Conservation (phyloP, 73 alveolate genomes). For the Effrenium voratum region DNA sequence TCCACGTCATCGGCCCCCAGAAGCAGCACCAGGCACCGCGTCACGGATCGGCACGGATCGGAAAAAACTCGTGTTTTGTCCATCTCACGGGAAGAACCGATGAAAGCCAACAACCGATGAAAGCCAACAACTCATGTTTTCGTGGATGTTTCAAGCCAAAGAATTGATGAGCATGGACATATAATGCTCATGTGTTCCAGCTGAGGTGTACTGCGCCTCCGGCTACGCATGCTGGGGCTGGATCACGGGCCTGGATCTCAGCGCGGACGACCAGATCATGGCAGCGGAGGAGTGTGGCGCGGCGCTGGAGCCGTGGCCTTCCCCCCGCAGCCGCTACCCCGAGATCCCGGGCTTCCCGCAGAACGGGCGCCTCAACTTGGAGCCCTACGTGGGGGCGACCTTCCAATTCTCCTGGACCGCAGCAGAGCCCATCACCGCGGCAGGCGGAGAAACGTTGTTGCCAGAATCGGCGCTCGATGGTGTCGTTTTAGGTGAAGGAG, state of each 20-base stretch:
- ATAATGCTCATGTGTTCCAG: no score
- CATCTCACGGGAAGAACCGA: no score
- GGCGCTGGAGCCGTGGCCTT: conserved; percentile 42
- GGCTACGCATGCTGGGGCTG: conserved; percentile 74
- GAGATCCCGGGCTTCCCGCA: conserved; percentile 64
- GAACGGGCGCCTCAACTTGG: neutral
- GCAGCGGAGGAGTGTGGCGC: conserved; percentile 73
- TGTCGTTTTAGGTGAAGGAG: neutral
- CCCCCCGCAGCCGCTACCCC: conserved; percentile 76
- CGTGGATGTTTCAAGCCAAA: no score
- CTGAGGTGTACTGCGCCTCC: conserved; percentile 50
- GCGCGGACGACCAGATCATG: conserved; percentile 54
- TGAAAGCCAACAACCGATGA: no score
- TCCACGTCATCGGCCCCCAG: conserved; percentile 10
- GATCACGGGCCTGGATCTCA: conserved; percentile 9
- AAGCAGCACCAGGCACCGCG: no score
- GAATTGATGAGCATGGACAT: no score
- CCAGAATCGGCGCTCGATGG: neutral
- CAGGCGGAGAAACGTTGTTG: neutral
- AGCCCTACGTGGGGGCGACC: conserved; percentile 42
- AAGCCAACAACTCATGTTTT: no score
- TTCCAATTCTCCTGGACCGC: conserved; percentile 42
- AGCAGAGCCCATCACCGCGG: conserved; percentile 49
- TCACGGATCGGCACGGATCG: no score
- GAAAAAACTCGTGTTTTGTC: no score